These are phyloP conservation scores for Misopates orontium DNA, from an alignment of 257 asterid genomes.

Conservation along the genomic window DNA sequence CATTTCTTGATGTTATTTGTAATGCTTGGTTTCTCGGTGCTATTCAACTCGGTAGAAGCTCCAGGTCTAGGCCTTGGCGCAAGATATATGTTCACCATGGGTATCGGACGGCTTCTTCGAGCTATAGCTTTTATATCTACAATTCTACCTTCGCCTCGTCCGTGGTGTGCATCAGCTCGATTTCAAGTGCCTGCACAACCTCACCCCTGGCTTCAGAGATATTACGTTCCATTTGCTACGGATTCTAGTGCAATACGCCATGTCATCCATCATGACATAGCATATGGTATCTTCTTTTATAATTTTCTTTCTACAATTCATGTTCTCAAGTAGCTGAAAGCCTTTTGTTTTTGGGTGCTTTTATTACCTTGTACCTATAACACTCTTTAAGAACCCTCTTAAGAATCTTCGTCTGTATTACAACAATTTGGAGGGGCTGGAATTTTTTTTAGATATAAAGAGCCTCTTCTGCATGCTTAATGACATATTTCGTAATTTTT, in stretches of 20 bases:
- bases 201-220: conserved; percentile 89
- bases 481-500: too few relatives aligned
- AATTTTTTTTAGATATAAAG: too few relatives aligned
- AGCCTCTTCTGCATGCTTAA: too few relatives aligned
- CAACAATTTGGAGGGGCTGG: too few relatives aligned
- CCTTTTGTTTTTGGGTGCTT: too few relatives aligned
- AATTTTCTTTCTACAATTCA: neutral
- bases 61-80: conserved; percentile 98
- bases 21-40: conserved; percentile 93
- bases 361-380: too few relatives aligned
- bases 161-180: conserved; percentile 94
- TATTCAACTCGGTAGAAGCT: conserved; percentile 81
- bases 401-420: too few relatives aligned
- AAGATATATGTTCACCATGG: conserved; percentile 97
- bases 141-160: conserved; percentile 93
- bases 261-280: conserved; percentile 68
- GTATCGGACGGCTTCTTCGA: conserved; percentile 88
- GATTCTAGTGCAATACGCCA: conserved; percentile 69
- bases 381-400: too few relatives aligned
- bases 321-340: too few relatives aligned
- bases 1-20: conserved; percentile 92
- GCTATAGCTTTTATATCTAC: conserved; percentile 84
- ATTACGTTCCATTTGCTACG: conserved; percentile 78
- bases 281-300: conserved; percentile 54
- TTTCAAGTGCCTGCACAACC: conserved; percentile 75